A percentile compares a stretch with the other conserved stretches of the same genome.
Conservation (phyloP, 805 yeast species). For the Yamadazyma phyllophila region DNA sequence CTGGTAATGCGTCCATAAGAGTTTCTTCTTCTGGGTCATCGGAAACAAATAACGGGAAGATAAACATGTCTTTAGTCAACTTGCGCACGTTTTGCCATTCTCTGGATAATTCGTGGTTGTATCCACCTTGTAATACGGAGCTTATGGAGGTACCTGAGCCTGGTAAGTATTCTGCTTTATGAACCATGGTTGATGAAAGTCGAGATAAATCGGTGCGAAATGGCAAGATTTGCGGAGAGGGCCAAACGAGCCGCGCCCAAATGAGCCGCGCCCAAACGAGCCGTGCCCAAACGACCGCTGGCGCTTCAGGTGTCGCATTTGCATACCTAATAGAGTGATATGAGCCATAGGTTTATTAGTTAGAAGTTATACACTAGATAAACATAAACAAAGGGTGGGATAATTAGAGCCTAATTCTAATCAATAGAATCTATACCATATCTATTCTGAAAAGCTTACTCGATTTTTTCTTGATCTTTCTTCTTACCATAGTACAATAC, state of each 20-base stretch:
- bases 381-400: too few species aligned
- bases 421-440: not conserved
- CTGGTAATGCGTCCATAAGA: slow-evolving; percentile 75
- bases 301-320: not conserved
- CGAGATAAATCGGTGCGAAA: not conserved
- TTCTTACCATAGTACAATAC: slow-evolving; percentile 23
- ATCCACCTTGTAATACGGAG: slow-evolving; percentile 89
- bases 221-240: not conserved
- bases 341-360: too few species aligned
- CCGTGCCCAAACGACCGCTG: not conserved
- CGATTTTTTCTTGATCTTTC: slow-evolving; percentile 10
- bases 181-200: slow-evolving; percentile 26
- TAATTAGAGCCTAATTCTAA: too few species aligned
- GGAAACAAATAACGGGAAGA: slow-evolving; percentile 85
- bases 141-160: slow-evolving; percentile 59
- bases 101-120: slow-evolving; percentile 83
- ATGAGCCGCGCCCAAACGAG: too few species aligned
- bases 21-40: slow-evolving; percentile 80
- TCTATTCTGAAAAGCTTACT: not conserved
- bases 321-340: not conserved
- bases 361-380: too few species aligned
- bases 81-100: slow-evolving; percentile 90
- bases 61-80: slow-evolving; percentile 82
- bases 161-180: slow-evolving; percentile 68
- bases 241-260: too few species aligned